Evolutionary conservation across 495 filamentous ascomycete genomes (phyloP).

Genomic region (Delitschia confertaspora): DNA sequence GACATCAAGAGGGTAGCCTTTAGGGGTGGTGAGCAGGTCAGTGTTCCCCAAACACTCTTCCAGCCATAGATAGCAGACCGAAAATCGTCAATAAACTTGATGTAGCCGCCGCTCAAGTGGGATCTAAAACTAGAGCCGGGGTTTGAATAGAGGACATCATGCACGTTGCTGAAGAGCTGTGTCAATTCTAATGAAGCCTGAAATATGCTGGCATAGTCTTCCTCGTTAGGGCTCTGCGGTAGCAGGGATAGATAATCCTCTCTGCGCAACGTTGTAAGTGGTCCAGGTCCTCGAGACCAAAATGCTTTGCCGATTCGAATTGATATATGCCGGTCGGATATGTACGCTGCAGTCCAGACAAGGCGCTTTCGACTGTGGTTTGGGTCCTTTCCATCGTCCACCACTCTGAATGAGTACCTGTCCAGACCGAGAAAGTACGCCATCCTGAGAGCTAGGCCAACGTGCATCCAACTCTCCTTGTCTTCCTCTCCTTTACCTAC

Average conservation of each 20-base stretch:
- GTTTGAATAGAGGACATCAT: conserved; percentile 57
- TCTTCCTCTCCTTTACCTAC: conserved; percentile 59
- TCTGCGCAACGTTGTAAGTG: conserved; percentile 50
- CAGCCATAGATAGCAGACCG: conserved; percentile 52
- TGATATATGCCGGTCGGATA: conserved; percentile 56
- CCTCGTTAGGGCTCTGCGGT: conserved; percentile 43
- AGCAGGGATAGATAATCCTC: conserved; percentile 55
- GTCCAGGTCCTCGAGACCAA: conserved; percentile 57
- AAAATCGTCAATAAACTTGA: conserved; percentile 60
- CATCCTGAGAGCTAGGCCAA: conserved; percentile 54
- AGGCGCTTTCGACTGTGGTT: conserved; percentile 46
- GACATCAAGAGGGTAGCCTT: conserved; percentile 50
- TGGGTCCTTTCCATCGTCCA: conserved; percentile 40
- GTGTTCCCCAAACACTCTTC: conserved; percentile 54
- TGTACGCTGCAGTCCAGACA: conserved; percentile 56
- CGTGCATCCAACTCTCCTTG: conserved; percentile 60
- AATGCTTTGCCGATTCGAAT: conserved; percentile 57
- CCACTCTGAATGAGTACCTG: conserved; percentile 47
- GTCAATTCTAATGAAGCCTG: conserved; percentile 57
- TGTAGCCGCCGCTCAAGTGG: conserved; percentile 57
- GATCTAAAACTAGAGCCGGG: conserved; percentile 56
- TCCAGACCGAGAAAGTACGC: conserved; percentile 56
- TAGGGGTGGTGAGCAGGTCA: conserved; percentile 46
- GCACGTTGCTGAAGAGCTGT: conserved; percentile 58
- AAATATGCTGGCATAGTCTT: conserved; percentile 55